Conservation (phyloP, 75 land plant genomes). For the Ceratopteris richardii region DNA sequence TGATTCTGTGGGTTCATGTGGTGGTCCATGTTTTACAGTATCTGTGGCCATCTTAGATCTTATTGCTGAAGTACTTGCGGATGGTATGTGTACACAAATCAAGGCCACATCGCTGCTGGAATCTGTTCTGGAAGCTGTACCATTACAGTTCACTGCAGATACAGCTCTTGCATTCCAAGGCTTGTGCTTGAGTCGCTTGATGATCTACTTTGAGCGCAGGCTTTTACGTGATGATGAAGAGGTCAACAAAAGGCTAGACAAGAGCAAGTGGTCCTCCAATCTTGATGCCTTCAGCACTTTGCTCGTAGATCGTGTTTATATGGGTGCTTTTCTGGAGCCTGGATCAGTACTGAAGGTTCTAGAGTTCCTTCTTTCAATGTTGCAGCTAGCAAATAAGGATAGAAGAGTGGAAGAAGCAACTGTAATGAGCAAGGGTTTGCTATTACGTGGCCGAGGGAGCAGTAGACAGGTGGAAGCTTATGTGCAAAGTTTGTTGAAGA, state of each 20-base stretch:
- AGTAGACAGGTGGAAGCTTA: constrained; percentile 76
- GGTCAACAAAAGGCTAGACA: constrained; percentile 78
- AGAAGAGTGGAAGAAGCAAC: constrained; percentile 76
- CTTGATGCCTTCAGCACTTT: constrained; percentile 76
- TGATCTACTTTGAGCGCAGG: constrained; percentile 83
- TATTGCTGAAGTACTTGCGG: constrained; percentile 90
- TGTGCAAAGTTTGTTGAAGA: constrained; percentile 69
- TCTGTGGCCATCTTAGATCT: constrained; percentile 92
- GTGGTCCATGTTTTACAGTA: constrained; percentile 85
- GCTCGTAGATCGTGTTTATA: constrained; percentile 94
- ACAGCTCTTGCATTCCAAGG: constrained; percentile 81
- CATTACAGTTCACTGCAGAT: constrained; percentile 65
- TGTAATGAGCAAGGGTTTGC: constrained; percentile 67
- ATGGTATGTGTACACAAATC: constrained; percentile 62
- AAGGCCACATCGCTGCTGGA: constrained; percentile 68
- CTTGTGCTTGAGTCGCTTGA: constrained; percentile 78
- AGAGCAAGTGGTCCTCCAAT: constrained; percentile 81
- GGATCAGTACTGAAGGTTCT: constrained; percentile 57
- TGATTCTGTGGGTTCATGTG: constrained; percentile 80
- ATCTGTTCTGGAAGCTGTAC: constrained; percentile 69
- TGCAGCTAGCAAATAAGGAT: constrained; percentile 90
- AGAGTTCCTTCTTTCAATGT: constrained; percentile 90
- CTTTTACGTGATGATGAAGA: constrained; percentile 96
- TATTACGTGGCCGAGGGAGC: constrained; percentile 68
- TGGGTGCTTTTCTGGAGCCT: constrained; percentile 87